These are phyloP conservation scores for Populus hybrid DNA, from an alignment of 441 rosid species.

Conservation along the genomic window DNA sequence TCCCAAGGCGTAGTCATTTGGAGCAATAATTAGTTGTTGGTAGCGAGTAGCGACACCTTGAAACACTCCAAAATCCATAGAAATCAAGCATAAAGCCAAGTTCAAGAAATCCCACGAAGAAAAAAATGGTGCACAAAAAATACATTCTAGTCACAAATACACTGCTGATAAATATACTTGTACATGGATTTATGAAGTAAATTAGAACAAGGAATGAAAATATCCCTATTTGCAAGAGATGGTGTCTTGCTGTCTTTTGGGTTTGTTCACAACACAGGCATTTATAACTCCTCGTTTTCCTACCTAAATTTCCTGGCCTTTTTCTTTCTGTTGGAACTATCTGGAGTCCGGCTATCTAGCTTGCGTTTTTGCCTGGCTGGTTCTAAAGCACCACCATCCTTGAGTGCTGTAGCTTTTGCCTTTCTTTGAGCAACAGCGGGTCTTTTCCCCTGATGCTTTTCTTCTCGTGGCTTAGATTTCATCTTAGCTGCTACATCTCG, in stretches of 20 bases:
- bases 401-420: conserved; percentile 42
- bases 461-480: conserved; percentile 39
- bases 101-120: not conserved
- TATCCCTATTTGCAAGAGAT: not conserved
- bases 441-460: conserved; percentile 44
- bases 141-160: no score
- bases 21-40: not conserved
- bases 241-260: not conserved
- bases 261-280: not conserved
- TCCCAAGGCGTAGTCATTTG: not conserved
- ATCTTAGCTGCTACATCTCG: conserved; percentile 27
- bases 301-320: conserved; percentile 46
- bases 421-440: conserved; percentile 85
- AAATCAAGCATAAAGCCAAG: not conserved
- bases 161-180: not conserved
- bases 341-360: conserved; percentile 57
- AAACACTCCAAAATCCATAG: not conserved
- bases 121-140: no score
- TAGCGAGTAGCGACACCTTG: not conserved
- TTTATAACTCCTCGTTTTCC: not conserved
- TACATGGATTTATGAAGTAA: not conserved
- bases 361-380: conserved; percentile 70
- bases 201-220: not conserved
- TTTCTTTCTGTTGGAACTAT: conserved; percentile 46
- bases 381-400: conserved; percentile 35